Conservation (phyloP, 2,329 filamentous ascomycete species). For the Fusarium xylarioides region DNA sequence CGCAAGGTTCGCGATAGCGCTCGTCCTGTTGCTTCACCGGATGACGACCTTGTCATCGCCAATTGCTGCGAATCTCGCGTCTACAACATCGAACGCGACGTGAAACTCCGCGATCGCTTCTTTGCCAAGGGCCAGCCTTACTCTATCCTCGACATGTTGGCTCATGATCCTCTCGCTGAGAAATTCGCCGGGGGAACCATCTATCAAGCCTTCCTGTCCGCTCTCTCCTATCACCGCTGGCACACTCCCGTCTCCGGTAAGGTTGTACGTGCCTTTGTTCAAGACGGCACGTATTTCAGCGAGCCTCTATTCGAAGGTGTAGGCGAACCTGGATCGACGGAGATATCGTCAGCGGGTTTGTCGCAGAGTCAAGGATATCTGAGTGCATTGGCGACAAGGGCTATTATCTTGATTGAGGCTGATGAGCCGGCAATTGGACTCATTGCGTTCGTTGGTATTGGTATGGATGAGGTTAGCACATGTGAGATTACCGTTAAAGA, state of each 20-base stretch:
- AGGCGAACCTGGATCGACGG: constrained; percentile 41
- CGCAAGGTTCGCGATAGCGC: constrained; percentile 61
- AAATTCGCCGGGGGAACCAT: constrained; percentile 71
- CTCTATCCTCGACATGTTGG: constrained; percentile 71
- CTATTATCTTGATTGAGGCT: constrained; percentile 75
- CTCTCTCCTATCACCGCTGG: constrained; percentile 77
- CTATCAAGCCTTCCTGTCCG: constrained; percentile 76
- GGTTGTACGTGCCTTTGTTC: constrained; percentile 64
- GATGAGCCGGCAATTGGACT: constrained; percentile 74
- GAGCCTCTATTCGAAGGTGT: constrained; percentile 58
- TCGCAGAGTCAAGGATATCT: constrained; percentile 71
- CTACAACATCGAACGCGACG: constrained; percentile 60
- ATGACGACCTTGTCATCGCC: constrained; percentile 63
- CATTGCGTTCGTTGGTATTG: constrained; percentile 75
- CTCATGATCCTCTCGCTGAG: constrained; percentile 59
- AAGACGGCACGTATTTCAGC: constrained; percentile 74
- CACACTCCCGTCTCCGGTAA: constrained; percentile 73
- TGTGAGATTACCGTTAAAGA: constrained; percentile 76
- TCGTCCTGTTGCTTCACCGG: constrained; percentile 66
- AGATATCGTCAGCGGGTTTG: constrained; percentile 55
- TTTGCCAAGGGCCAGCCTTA: constrained; percentile 77
- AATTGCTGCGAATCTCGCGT: constrained; percentile 73
- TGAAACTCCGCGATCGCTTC: constrained; percentile 68
- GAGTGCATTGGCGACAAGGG: constrained; percentile 72
- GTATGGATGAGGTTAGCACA: constrained; percentile 80